A percentile compares a stretch with the other conserved stretches of the same genome.
phyloP scores from a whole-genome alignment of 2,329 filamentous ascomycete genomes.

The Xylariaceae sp. region DNA sequence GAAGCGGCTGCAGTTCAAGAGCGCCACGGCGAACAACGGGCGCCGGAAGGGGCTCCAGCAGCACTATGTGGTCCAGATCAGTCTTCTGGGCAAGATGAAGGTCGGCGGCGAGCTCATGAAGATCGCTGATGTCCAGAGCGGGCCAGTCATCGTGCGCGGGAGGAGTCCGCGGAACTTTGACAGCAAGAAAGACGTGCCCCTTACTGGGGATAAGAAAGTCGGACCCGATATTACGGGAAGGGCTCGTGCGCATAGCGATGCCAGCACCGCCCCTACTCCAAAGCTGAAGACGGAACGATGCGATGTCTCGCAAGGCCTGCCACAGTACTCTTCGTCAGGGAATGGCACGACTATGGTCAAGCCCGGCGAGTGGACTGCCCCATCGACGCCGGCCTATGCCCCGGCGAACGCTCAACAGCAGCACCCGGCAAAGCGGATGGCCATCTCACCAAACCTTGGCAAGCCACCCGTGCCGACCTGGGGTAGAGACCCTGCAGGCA shows the following conservation, averaged over 20 bases:
- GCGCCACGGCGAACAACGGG: constrained; percentile 93
- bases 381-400: constrained; percentile 22
- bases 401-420: constrained; percentile 27
- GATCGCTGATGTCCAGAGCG: constrained; percentile 80
- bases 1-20: constrained; percentile 93
- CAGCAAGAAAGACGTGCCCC: constrained; percentile 57
- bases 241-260: constrained; percentile 31
- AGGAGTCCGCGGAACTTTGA: constrained; percentile 92
- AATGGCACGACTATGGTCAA: constrained; percentile 19
- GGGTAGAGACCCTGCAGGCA: constrained; percentile 22
- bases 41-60: constrained; percentile 90
- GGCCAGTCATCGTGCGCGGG: constrained; percentile 90
- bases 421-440: constrained; percentile 43
- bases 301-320: constrained; percentile 18
- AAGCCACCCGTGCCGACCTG: constrained; percentile 49
- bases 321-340: constrained; percentile 18
- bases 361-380: constrained; percentile 38
- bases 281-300: constrained; percentile 25
- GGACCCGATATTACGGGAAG: constrained; percentile 38
- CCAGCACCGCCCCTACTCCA: constrained; percentile 18
- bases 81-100: constrained; percentile 68
- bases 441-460: constrained; percentile 42
- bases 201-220: constrained; percentile 39
- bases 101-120: constrained; percentile 56
- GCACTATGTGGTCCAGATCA: constrained; percentile 85